Percentiles rank a stretch among this genome's conserved stretches.
Conservation (phyloP, 371 early-diverging fungal genomes). For the Apophysomyces ossiformis region DNA sequence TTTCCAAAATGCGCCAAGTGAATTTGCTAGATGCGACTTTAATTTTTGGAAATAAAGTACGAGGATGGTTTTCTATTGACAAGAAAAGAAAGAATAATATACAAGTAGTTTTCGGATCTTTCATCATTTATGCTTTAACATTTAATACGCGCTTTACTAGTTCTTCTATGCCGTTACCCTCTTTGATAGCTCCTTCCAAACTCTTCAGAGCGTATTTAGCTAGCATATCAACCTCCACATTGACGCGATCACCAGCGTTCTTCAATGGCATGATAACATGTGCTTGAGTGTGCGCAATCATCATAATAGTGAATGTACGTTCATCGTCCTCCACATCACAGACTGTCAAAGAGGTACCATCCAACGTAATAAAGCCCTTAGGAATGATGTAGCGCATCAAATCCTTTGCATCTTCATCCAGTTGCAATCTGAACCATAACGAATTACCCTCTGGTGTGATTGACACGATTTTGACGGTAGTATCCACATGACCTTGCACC, state of each 20-base stretch:
- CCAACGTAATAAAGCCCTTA: conserved; percentile 93
- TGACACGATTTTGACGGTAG: conserved; percentile 73
- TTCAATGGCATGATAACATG: conserved; percentile 84
- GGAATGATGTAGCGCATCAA: conserved; percentile 87
- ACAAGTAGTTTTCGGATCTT: not conserved
- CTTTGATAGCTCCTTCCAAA: conserved; percentile 60
- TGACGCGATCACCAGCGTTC: conserved; percentile 79
- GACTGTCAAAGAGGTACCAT: conserved; percentile 95
- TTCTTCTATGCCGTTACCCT: conserved; percentile 41
- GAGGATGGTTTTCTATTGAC: too few relatives aligned
- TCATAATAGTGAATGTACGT: conserved; percentile 88
- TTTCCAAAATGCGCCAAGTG: too few relatives aligned
- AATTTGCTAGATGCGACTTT: too few relatives aligned
- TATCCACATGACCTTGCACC: conserved; percentile 97
- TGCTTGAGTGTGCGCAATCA: conserved; percentile 92
- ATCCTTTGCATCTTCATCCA: conserved; percentile 57
- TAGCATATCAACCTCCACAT: conserved; percentile 96
- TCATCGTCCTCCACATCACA: conserved; percentile 81
- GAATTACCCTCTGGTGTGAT: conserved; percentile 91
- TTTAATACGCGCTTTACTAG: conserved; percentile 37
- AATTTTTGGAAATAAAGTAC: too few relatives aligned
- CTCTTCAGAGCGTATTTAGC: conserved; percentile 93
- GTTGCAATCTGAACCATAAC: conserved; percentile 77
- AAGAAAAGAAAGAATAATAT: not conserved
- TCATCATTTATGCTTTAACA: not conserved